These are phyloP conservation scores for Phyllosticta citribraziliensis DNA, from an alignment of 2,329 filamentous ascomycete species.

Conservation along the genomic window DNA sequence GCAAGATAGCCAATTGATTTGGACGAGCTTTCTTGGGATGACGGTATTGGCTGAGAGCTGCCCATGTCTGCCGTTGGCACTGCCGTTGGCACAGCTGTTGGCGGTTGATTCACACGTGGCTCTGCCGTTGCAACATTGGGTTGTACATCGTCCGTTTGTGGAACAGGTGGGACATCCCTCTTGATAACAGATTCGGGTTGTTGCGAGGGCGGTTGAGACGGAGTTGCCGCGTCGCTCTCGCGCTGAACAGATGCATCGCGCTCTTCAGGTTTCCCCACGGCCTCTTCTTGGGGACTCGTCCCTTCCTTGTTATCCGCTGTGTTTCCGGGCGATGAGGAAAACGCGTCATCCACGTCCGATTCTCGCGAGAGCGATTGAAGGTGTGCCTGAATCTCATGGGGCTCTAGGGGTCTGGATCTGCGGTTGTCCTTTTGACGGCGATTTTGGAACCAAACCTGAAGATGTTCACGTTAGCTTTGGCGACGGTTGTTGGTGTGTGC, in stretches of 20 bases:
- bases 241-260: background rate
- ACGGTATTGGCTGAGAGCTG: slow-evolving; percentile 23
- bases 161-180: background rate
- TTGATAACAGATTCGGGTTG: background rate
- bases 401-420: slow-evolving; percentile 66
- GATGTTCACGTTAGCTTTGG: slow-evolving; percentile 15
- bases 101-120: slow-evolving; percentile 15
- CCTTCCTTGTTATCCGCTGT: background rate
- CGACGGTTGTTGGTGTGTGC: slow-evolving; percentile 4
- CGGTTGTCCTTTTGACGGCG: slow-evolving; percentile 84
- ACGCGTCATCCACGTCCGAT: background rate
- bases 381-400: slow-evolving; percentile 17
- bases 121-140: slow-evolving; percentile 12
- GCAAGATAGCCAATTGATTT: slow-evolving; percentile 33
- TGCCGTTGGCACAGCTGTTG: slow-evolving; percentile 16
- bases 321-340: slow-evolving; percentile 2
- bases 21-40: slow-evolving; percentile 21
- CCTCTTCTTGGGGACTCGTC: background rate
- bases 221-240: background rate
- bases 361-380: slow-evolving; percentile 4
- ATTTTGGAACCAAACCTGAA: slow-evolving; percentile 95
- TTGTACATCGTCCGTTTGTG: background rate
- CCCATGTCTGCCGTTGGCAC: slow-evolving; percentile 19
- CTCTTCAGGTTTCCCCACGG: background rate
- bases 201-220: background rate